These are phyloP conservation scores for Trichophyton mentagrophytes DNA, from an alignment of 2,329 filamentous ascomycete genomes.

Conservation along the genomic window DNA sequence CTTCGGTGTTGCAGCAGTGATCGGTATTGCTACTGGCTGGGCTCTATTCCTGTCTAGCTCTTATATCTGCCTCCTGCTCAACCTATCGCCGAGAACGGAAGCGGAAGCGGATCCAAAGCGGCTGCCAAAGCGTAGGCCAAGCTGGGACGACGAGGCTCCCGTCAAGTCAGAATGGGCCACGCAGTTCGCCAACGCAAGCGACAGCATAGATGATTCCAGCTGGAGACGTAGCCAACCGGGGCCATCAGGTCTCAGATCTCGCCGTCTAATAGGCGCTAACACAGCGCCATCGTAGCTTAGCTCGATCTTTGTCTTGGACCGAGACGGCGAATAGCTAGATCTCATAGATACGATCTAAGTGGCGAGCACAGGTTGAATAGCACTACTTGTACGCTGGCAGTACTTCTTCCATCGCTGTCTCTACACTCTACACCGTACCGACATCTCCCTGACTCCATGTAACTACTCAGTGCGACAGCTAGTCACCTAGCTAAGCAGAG, in stretches of 20 bases:
- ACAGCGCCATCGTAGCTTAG: not conserved
- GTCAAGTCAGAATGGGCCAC: not conserved
- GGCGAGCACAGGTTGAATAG: no score
- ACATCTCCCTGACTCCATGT: no score
- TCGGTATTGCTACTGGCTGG: slow-evolving; percentile 53
- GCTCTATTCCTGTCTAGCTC: slow-evolving; percentile 40
- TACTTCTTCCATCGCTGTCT: no score
- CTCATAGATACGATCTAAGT: no score
- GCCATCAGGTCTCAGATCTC: not conserved
- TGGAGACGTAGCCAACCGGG: not conserved
- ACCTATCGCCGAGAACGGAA: not conserved
- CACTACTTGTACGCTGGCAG: no score
- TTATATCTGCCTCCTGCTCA: not conserved
- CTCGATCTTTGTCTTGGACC: not conserved
- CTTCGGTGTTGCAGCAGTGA: slow-evolving; percentile 52
- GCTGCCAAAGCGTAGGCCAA: not conserved
- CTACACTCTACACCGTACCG: no score
- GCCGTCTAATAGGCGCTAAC: not conserved
- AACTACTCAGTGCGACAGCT: no score
- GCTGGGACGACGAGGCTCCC: not conserved
- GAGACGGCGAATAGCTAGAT: not conserved
- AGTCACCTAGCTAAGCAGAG: no score
- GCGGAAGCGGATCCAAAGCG: not conserved
- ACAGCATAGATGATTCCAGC: not conserved
- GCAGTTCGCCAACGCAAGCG: not conserved